A percentile compares a stretch with the other conserved stretches of the same genome.
Evolutionary conservation across 2,329 filamentous ascomycete species (phyloP).

Genomic region (Aspergillus quadrilineatus): DNA sequence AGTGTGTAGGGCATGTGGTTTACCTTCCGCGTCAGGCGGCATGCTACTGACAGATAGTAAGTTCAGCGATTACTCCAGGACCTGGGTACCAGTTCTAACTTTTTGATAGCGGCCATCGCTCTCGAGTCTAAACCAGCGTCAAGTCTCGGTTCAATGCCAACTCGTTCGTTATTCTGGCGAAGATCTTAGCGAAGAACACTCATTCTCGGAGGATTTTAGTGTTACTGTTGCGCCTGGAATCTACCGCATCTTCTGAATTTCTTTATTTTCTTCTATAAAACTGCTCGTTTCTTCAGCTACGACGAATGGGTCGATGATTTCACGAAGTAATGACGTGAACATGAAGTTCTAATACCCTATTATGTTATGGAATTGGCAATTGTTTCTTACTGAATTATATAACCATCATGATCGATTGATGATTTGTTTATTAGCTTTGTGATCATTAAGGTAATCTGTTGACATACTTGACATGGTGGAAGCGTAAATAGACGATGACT

Average conservation of each 20-base stretch:
- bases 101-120: background rate
- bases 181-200: too few species aligned
- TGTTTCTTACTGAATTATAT: background rate
- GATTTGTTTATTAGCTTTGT: background rate
- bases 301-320: background rate
- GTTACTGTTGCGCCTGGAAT: too few species aligned
- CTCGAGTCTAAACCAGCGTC: background rate
- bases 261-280: background rate
- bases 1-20: conserved; percentile 35
- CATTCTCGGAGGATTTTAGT: too few species aligned
- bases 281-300: background rate
- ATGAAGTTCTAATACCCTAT: background rate
- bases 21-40: conserved; percentile 30
- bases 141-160: background rate
- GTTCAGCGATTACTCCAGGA: background rate
- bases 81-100: background rate
- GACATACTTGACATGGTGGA: conserved; percentile 1
- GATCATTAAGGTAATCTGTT: background rate
- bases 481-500: conserved; percentile 14
- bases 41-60: conserved; percentile 23
- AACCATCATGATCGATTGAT: background rate
- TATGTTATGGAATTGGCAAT: conserved; percentile 11
- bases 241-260: background rate
- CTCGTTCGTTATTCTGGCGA: background rate
- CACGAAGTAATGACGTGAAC: background rate